phyloP scores from a whole-genome alignment of 2,329 filamentous ascomycete genomes.

The Scedosporium boydii region DNA sequence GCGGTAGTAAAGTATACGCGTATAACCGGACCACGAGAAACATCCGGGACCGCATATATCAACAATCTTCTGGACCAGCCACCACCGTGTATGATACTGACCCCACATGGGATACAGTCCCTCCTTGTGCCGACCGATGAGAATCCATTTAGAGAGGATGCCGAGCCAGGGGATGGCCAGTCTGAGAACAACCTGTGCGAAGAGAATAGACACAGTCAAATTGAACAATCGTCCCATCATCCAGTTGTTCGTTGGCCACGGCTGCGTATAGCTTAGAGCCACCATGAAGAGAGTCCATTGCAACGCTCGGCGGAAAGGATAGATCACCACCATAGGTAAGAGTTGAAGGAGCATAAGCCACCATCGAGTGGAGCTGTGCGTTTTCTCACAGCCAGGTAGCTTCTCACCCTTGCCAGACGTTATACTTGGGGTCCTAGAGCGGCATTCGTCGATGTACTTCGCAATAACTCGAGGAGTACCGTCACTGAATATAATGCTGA shows the following conservation, averaged over 20 bases:
- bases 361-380: slow-evolving; percentile 38
- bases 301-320: slow-evolving; percentile 38
- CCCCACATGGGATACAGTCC: slow-evolving; percentile 53
- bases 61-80: slow-evolving; percentile 45
- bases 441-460: slow-evolving; percentile 24
- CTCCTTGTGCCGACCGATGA: slow-evolving; percentile 42
- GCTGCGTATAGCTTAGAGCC: slow-evolving; percentile 29
- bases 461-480: slow-evolving; percentile 32
- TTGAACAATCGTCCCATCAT: slow-evolving; percentile 37
- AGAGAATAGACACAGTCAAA: slow-evolving; percentile 32
- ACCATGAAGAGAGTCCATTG: slow-evolving; percentile 45
- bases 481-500: slow-evolving; percentile 40
- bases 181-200: slow-evolving; percentile 29
- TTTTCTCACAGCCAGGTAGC: slow-evolving; percentile 26
- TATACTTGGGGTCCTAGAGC: slow-evolving; percentile 6
- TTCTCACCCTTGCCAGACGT: slow-evolving; percentile 8
- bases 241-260: slow-evolving; percentile 26
- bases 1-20: slow-evolving; percentile 35
- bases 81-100: slow-evolving; percentile 47
- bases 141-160: slow-evolving; percentile 43
- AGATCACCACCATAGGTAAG: slow-evolving; percentile 37
- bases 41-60: slow-evolving; percentile 37
- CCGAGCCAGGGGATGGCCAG: slow-evolving; percentile 33
- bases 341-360: slow-evolving; percentile 40
- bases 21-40: slow-evolving; percentile 29